Evolutionary conservation across 2,329 filamentous ascomycete species (phyloP), one percentile per base, ranked within the genome.

Genomic region (Fusarium pseudocircinatum): DNA sequence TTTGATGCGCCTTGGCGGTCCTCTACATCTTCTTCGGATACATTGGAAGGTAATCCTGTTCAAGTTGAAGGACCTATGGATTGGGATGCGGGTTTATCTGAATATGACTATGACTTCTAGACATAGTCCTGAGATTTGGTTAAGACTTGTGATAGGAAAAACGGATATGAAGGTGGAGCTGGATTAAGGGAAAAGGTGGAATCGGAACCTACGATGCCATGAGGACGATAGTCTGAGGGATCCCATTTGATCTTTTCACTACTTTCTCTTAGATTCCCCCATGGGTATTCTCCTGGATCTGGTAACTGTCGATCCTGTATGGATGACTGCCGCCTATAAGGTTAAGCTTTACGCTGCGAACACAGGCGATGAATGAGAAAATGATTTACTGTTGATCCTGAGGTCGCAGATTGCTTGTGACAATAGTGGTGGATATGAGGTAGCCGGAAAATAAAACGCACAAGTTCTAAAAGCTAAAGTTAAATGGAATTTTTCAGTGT

Each of bases 211-310:
- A 26, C 4, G 16, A 20, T 20, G 4, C 36, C 11, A 37, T 16
- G 36, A 37, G 36, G 18, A 37, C 10, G 10, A 20, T 37, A 20
- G 36, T 20, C 36, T 37, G 36, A 16, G 18, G 3, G 9, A 11
- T 12, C 24, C 13, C 2, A 3, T 12, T 12, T 22, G 18, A 20
- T 36, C 12, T 52, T 14, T 9, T 24, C 4, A 18, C 8, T 15
- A 4, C 6, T 24, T 24, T 34, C 46, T 30, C 2, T n/a, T 4
- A n/a, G 46, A 18, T 9, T 13, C 10, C 4, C 28, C 10, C 28
- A 6, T 9, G 2, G 4, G 16, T 2, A n/a, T 30, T 13, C 22
- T n/a, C 5, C 4, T n/a, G 0, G 15, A 12, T 3, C 15, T n/a
- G 22, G 28, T n/a, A 18, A 18, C 10, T n/a, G 22, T 24, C 16